phyloP scores from a whole-genome alignment of 1,284 basidiomycete genomes.

The Sparassis latifolia region DNA sequence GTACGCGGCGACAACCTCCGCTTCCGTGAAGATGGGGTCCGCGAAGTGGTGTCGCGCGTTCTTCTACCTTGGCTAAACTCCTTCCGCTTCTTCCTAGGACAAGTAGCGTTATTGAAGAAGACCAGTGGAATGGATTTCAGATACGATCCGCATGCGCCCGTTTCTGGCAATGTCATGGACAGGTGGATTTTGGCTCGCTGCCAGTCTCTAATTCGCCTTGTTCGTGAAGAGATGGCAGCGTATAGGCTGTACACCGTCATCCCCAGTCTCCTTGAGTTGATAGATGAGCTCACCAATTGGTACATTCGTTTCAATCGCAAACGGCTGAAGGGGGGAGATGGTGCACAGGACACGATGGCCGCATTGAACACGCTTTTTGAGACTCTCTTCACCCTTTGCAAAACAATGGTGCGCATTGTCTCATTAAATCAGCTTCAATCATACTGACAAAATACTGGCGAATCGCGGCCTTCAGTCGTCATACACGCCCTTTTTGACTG shows the following conservation, averaged over 20 bases:
- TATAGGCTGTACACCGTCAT: slow-evolving; percentile 99
- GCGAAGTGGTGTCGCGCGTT: slow-evolving; percentile 92
- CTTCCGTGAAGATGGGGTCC: slow-evolving; percentile 97
- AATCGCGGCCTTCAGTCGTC: slow-evolving; percentile 82
- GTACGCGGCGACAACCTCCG: slow-evolving; percentile 98
- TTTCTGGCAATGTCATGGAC: slow-evolving; percentile 95
- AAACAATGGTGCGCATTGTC: slow-evolving; percentile 82
- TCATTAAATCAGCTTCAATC: no score
- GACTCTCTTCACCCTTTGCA: slow-evolving; percentile 90
- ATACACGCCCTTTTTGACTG: slow-evolving; percentile 97
- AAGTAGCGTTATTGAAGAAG: slow-evolving; percentile 86
- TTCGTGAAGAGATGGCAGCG: slow-evolving; percentile 92
- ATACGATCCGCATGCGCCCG: slow-evolving; percentile 83
- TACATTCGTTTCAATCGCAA: slow-evolving; percentile 99
- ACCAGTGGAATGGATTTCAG: slow-evolving; percentile 74
- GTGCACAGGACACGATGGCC: slow-evolving; percentile 80
- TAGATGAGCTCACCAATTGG: slow-evolving; percentile 99
- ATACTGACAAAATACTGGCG: no score
- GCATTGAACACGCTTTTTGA: slow-evolving; percentile 98
- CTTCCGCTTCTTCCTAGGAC: slow-evolving; percentile 99
- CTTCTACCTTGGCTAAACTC: slow-evolving; percentile 99
- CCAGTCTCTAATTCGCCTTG: slow-evolving; percentile 91
- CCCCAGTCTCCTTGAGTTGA: slow-evolving; percentile 85
- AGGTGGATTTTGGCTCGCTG: slow-evolving; percentile 97
- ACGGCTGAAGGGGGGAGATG: slow-evolving; percentile 93